A percentile compares a stretch with the other conserved stretches of the same genome.
Conservation (phyloP, 2,329 filamentous ascomycete genomes). For the Fonsecaea monophora region DNA sequence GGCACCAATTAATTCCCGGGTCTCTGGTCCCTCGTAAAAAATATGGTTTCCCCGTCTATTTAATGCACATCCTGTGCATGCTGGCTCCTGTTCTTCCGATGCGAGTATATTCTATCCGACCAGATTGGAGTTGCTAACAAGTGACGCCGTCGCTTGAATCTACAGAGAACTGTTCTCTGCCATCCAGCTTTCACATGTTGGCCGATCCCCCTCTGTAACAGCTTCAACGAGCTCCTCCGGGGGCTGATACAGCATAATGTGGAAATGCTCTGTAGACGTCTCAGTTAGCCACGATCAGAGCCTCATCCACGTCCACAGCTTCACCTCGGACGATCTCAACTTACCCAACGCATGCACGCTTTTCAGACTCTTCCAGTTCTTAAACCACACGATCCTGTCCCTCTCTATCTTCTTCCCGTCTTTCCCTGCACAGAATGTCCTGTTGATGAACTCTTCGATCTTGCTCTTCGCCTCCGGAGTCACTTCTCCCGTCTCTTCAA, state of each 20-base stretch:
- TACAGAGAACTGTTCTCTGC: not conserved
- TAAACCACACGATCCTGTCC: conserved; percentile 80
- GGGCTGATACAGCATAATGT: conserved; percentile 86
- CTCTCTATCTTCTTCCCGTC: conserved; percentile 31
- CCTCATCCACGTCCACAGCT: not conserved
- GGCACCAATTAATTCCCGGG: not conserved
- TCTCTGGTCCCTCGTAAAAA: not conserved
- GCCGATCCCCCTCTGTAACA: conserved; percentile 76
- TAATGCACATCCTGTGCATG: not conserved
- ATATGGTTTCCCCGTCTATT: not conserved
- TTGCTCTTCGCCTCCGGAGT: conserved; percentile 66
- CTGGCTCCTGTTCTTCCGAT: not conserved
- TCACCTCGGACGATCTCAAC: conserved; percentile 2
- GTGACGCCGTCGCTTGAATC: not conserved
- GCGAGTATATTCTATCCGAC: not conserved
- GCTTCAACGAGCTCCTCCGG: conserved; percentile 71
- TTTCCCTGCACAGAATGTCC: conserved; percentile 66
- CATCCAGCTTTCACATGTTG: conserved; percentile 58
- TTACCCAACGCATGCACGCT: conserved; percentile 73
- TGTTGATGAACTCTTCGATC: conserved; percentile 74
- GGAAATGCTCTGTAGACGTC: conserved; percentile 74
- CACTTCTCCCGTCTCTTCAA: conserved; percentile 69
- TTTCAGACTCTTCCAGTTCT: conserved; percentile 86
- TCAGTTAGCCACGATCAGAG: conserved; percentile 10
- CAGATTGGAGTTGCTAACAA: not conserved